phyloP scores from a whole-genome alignment of 1,284 basidiomycete species.

The Ceratobasidium papillatum region DNA sequence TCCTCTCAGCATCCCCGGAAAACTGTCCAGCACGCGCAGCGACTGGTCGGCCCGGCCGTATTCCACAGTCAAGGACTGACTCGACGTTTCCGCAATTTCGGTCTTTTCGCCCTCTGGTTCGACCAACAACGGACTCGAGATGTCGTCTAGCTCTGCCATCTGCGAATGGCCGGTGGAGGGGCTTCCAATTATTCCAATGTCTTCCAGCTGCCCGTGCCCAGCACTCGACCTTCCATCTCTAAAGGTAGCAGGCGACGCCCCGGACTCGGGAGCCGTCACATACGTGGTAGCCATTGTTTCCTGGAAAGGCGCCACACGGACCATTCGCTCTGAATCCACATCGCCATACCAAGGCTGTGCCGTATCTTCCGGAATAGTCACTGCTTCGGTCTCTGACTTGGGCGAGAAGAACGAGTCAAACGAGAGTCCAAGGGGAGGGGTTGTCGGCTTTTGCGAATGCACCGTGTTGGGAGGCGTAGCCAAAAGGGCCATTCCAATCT shows the following conservation, averaged over 20 bases:
- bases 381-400: not conserved
- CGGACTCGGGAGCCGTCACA: constrained; percentile 16
- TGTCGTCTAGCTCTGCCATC: constrained; percentile 29
- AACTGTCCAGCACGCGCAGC: not conserved
- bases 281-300: constrained; percentile 19
- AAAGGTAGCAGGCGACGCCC: not conserved
- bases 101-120: not conserved
- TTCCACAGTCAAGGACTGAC: constrained; percentile 20
- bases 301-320: constrained; percentile 16
- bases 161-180: constrained; percentile 25
- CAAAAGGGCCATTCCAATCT: constrained; percentile 18
- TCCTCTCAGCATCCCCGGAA: constrained; percentile 18
- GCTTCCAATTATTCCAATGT: constrained; percentile 26
- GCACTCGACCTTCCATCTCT: not conserved
- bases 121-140: constrained; percentile 4
- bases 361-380: not conserved
- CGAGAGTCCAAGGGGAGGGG: not conserved
- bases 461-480: not conserved
- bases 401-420: constrained; percentile 38
- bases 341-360: not conserved
- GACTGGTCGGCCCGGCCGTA: constrained; percentile 14
- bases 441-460: not conserved
- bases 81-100: not conserved
- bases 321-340: constrained; percentile 18
- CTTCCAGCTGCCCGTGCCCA: not conserved